Evolutionary conservation across 306 rosid genomes (phyloP).

Genomic region (Quercus variabilis): DNA sequence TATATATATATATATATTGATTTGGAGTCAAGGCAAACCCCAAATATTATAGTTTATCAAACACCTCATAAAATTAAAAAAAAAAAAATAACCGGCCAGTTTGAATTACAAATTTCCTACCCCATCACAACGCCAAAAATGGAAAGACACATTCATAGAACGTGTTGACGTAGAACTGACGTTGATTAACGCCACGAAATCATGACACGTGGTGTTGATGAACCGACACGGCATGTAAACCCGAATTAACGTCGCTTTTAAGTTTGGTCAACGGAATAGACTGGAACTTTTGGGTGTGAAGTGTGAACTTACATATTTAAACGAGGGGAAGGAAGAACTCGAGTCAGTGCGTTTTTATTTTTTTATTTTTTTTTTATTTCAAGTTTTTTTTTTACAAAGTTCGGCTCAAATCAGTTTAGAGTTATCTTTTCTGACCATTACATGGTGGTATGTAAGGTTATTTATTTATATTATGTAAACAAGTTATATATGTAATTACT

Average conservation of each 20-base stretch:
- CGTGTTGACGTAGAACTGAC: background rate
- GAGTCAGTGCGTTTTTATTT: background rate
- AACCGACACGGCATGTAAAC: background rate
- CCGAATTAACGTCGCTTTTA: background rate
- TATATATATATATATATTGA: no score
- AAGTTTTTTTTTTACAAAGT: background rate
- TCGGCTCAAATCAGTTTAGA: no score
- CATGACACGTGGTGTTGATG: background rate
- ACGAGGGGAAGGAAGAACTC: no score
- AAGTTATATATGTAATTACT: no score
- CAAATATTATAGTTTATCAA: background rate
- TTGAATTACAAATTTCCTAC: background rate
- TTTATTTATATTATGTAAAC: no score
- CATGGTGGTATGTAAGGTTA: no score
- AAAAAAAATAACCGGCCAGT: no score
- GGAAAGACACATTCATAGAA: background rate
- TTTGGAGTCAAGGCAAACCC: background rate
- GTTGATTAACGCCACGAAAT: background rate
- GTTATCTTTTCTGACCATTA: no score
- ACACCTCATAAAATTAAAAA: background rate
- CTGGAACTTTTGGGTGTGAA: background rate
- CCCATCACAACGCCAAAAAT: background rate
- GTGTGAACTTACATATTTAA: no score
- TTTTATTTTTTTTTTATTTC: background rate
- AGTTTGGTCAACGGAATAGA: background rate